A percentile compares a stretch with the other conserved stretches of the same genome.
Conservation (phyloP, 2,329 filamentous ascomycete genomes). For the Ilyonectria mors-panacis region DNA sequence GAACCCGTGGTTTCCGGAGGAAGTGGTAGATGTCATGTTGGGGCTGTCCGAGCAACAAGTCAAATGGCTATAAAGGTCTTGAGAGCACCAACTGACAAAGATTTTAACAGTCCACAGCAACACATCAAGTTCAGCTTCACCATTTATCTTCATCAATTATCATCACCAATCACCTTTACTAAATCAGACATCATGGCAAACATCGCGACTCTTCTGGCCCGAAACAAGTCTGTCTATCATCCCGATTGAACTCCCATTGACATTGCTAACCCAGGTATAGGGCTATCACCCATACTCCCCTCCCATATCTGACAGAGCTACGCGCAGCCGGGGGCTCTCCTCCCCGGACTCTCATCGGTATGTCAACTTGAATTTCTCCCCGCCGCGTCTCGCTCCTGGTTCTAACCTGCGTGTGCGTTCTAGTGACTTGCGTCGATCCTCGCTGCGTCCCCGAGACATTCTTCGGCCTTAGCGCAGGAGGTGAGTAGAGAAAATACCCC, state of each 20-base stretch:
- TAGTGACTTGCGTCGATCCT: conserved; percentile 28
- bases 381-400: no score
- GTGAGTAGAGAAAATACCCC: neutral
- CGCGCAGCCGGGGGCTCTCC: neutral
- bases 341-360: conserved; percentile 23
- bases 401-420: neutral
- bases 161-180: neutral
- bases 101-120: neutral
- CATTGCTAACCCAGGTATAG: conserved; percentile 3
- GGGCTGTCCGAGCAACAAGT: neutral
- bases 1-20: neutral
- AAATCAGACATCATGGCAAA: conserved; percentile 12
- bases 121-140: neutral
- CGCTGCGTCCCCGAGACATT: conserved; percentile 21
- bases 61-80: no score
- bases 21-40: neutral
- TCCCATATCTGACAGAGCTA: conserved; percentile 22
- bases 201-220: conserved; percentile 20
- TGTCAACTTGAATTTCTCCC: neutral
- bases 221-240: conserved; percentile 19
- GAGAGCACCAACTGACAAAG: neutral
- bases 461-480: conserved; percentile 19
- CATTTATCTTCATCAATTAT: neutral
- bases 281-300: conserved; percentile 16
- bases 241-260: neutral